Evolutionary conservation across 2,329 filamentous ascomycete genomes (phyloP).

Genomic region (Intubia oerlemansii): DNA sequence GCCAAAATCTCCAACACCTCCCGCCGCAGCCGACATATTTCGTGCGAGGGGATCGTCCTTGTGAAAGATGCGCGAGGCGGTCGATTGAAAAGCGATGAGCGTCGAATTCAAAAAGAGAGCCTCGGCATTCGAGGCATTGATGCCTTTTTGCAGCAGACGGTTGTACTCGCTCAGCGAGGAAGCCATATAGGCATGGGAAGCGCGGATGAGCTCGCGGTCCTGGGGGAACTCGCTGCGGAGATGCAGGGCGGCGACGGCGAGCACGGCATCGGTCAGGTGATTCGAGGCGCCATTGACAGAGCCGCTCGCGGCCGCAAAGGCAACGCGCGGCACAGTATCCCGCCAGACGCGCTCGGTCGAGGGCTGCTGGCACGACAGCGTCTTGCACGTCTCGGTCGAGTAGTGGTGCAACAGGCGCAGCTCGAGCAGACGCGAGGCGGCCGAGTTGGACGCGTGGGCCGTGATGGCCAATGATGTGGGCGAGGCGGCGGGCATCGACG

Average conservation of each 20-base stretch:
- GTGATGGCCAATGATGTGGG: slow-evolving; percentile 15
- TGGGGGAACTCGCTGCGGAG: slow-evolving; percentile 32
- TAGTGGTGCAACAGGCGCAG: slow-evolving; percentile 44
- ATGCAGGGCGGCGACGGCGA: slow-evolving; percentile 43
- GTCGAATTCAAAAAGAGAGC: slow-evolving; percentile 40
- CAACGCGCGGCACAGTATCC: slow-evolving; percentile 35
- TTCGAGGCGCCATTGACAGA: slow-evolving; percentile 19
- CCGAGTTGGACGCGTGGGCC: slow-evolving; percentile 14
- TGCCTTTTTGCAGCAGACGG: slow-evolving; percentile 30
- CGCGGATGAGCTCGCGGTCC: slow-evolving; percentile 37
- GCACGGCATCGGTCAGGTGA: slow-evolving; percentile 40
- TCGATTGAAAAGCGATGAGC: slow-evolving; percentile 45
- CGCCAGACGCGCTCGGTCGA: slow-evolving; percentile 35
- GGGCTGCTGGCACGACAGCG: slow-evolving; percentile 30
- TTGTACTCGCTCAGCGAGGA: slow-evolving; percentile 41
- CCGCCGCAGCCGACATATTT: no score
- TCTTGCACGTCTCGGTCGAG: slow-evolving; percentile 36
- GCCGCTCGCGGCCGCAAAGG: slow-evolving; percentile 24
- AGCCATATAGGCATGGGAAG: slow-evolving; percentile 43
- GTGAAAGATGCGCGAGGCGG: slow-evolving; percentile 38
- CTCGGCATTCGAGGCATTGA: slow-evolving; percentile 37
- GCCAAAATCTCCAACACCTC: no score
- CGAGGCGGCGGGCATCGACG: slow-evolving; percentile 14
- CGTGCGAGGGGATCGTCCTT: slow-evolving; percentile 32
- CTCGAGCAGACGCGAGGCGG: slow-evolving; percentile 29